Conservation (phyloP, 2,329 filamentous ascomycete species). For the Diplocarpon mali region DNA sequence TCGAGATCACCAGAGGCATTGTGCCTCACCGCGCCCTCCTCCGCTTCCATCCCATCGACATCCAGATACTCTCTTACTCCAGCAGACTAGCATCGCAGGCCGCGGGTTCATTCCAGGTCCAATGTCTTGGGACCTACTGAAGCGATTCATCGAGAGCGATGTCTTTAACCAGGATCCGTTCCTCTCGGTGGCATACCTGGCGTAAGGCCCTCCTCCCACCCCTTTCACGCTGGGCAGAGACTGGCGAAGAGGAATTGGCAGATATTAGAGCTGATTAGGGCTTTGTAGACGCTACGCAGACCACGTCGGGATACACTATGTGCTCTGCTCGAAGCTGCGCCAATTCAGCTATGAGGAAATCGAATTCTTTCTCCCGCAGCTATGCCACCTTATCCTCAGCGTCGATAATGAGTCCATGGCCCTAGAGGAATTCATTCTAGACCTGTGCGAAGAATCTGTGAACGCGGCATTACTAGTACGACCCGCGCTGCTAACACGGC, state of each 20-base stretch:
- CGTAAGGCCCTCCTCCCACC: constrained; percentile 38
- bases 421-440: constrained; percentile 75
- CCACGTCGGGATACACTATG: constrained; percentile 83
- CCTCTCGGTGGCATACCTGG: constrained; percentile 78
- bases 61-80: no score
- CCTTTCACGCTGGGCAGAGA: not conserved
- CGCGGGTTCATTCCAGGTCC: constrained; percentile 8
- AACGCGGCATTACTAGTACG: constrained; percentile 71
- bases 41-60: not conserved
- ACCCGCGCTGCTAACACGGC: constrained; percentile 12
- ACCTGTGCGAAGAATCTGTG: constrained; percentile 78
- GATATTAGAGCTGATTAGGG: constrained; percentile 1
- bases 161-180: constrained; percentile 89
- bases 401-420: constrained; percentile 89
- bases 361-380: constrained; percentile 81
- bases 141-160: constrained; percentile 86
- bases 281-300: constrained; percentile 68
- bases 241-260: no score
- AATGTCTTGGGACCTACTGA: constrained; percentile 79
- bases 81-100: no score
- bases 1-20: constrained; percentile 27
- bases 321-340: constrained; percentile 78
- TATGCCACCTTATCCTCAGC: constrained; percentile 81
- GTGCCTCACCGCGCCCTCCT: constrained; percentile 20
- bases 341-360: constrained; percentile 86